Base-by-base conservation (phyloP, 306 rosid genomes). In the Carpinus viminea region DNA sequence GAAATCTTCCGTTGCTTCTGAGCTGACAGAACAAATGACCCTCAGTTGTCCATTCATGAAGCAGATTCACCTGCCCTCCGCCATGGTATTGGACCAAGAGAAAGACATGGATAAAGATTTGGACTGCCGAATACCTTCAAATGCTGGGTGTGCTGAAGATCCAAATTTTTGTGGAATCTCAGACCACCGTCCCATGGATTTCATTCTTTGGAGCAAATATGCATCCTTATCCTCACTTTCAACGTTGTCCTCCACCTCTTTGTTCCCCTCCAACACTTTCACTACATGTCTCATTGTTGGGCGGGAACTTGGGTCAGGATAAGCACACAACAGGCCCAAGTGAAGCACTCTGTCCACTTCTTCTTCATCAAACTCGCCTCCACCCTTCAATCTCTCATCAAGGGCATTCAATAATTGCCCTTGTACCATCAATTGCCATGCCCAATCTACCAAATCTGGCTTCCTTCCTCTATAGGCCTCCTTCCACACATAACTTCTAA, bases 401-500 rank as follows among this genome's bases (percentile, higher is more conserved):
- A 94, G 61, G 5, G 88, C 91, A 74, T 45, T 20, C 16, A 66
- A 20, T 51, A 92, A 7, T 28, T 90, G 61, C 55, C 95, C 97
- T 74, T 89, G 59, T 4, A 20, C 76, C 87, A 76, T 90, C 52
- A 88, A 60, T 64, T 75, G 62, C 90, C 97, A 86, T 51, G 88
- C 89, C 84, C 83, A 90, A 53, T 94, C 91, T 45, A 86, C 87
- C 84, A 92, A 80, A 9, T 84, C 82, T 28, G 84, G 79, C 78
- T 85, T 94, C 41, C 95, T 92, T 78, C n/a, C n/a, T n/a, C n/a
- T n/a, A n/a, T 50, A 36, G 98, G 98, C 48, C 97, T 88, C 78
- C 95, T 88, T 64, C 98, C 98, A 79, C 97, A 91, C 84, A 92
- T 79, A 8, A 91, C 95, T 75, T 94, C 98, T 34, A 94, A 77